Conservation (phyloP, 306 rosid genomes). For the Heteromeles arbutifolia region DNA sequence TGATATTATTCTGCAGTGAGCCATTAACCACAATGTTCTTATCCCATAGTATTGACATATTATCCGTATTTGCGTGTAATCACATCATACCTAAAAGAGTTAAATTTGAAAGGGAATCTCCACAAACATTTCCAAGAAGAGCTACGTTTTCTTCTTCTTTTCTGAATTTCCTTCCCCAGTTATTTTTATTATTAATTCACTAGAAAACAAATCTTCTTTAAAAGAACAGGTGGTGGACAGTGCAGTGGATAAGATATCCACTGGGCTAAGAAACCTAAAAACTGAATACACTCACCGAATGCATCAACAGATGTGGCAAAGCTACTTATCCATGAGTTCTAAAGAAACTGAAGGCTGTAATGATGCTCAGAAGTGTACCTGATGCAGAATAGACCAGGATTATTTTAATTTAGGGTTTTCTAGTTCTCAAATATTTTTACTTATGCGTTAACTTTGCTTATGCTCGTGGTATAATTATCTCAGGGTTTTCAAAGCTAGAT, state of each 20-base stretch:
- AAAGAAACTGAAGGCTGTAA: neutral
- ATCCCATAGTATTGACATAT: neutral
- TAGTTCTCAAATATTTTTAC: neutral
- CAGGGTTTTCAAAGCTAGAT: neutral
- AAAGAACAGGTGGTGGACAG: neutral
- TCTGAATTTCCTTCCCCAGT: neutral
- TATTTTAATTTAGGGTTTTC: neutral
- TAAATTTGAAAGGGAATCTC: neutral
- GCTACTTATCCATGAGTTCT: neutral
- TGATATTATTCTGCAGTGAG: neutral
- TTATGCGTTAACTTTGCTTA: neutral
- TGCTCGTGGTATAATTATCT: neutral
- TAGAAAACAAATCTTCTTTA: neutral
- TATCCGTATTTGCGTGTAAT: neutral
- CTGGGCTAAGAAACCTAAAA: neutral
- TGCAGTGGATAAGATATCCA: neutral
- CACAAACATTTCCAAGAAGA: neutral
- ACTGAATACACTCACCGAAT: neutral
- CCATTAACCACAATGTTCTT: neutral
- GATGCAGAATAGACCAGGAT: neutral
- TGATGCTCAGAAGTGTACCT: neutral
- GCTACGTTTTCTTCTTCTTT: neutral
- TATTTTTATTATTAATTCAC: neutral
- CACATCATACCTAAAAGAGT: neutral
- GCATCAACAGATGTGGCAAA: neutral